These are phyloP conservation scores for Chloranthus sessilifolius DNA, from an alignment of 164 flowering plant genomes.

Conservation along the genomic window DNA sequence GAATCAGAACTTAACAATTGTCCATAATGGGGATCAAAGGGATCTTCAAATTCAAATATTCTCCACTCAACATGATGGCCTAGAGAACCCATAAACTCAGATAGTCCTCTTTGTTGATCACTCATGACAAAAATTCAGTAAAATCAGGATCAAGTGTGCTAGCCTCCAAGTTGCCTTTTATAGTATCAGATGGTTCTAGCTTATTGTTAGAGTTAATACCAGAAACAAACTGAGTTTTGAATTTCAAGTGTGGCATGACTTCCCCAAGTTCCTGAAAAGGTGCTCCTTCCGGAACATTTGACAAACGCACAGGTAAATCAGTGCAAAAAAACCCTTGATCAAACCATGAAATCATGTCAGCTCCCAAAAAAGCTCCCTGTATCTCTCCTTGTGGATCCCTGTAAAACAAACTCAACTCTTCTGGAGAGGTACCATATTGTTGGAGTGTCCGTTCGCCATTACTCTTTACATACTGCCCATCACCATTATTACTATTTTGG, in stretches of 20 bases:
- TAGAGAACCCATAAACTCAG: constrained; percentile 27
- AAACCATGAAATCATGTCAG: constrained; percentile 86
- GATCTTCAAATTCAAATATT: constrained; percentile 29
- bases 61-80: constrained; percentile 24
- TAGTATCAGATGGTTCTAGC: constrained; percentile 23
- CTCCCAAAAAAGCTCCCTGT: constrained; percentile 89
- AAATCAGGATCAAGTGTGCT: constrained; percentile 21
- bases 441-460: constrained; percentile 15
- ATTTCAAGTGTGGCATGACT: constrained; percentile 70
- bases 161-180: constrained; percentile 33
- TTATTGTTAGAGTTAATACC: constrained; percentile 12
- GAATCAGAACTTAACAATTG: neutral
- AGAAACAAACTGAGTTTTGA: constrained; percentile 16
- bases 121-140: constrained; percentile 14
- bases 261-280: constrained; percentile 65
- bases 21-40: constrained; percentile 16
- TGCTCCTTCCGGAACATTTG: constrained; percentile 69
- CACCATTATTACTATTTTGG: constrained; percentile 21
- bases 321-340: constrained; percentile 90
- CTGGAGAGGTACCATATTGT: constrained; percentile 35
- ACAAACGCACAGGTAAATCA: constrained; percentile 70
- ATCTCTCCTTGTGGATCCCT: constrained; percentile 87
- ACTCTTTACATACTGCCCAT: constrained; percentile 15
- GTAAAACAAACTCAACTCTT: constrained; percentile 70
- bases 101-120: constrained; percentile 22